These are phyloP conservation scores for Dactylis glomerata DNA, from an alignment of 176 grass and related monocot genomes.

Conservation along the genomic window DNA sequence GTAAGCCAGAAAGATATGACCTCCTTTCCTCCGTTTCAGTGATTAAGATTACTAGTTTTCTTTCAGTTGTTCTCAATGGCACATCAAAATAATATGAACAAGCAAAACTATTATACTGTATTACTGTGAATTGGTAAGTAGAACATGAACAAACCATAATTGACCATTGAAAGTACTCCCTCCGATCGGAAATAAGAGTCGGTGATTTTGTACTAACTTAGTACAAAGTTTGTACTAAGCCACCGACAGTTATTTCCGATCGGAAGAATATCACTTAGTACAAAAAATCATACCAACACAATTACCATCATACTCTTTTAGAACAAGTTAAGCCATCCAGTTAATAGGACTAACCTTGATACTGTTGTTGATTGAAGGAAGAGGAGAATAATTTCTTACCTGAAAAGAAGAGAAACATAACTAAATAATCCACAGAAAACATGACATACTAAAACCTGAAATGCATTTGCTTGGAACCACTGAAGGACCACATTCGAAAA, in stretches of 20 bases:
- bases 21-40: not conserved
- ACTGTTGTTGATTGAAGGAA: conserved; percentile 91
- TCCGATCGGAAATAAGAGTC: too few relatives aligned
- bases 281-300: not conserved
- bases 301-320: not conserved
- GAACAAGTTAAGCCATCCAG: conserved; percentile 1
- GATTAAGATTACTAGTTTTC: not conserved
- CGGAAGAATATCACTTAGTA: too few relatives aligned
- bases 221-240: too few relatives aligned
- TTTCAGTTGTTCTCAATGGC: not conserved
- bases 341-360: conserved; percentile 74
- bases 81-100: not conserved
- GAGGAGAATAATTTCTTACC: conserved; percentile 78
- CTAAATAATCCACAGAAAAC: not conserved
- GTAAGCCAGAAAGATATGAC: not conserved
- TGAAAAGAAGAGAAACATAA: conserved; percentile 34
- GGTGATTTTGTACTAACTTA: too few relatives aligned
- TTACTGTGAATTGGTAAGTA: not conserved
- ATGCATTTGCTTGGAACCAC: not conserved
- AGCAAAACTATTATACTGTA: not conserved
- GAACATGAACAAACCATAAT: not conserved
- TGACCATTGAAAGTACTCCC: too few relatives aligned
- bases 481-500: not conserved
- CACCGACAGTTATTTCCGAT: too few relatives aligned
- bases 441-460: not conserved